Base-by-base conservation (phyloP, 352 stramenopile species). In the Phytophthora quininea region DNA sequence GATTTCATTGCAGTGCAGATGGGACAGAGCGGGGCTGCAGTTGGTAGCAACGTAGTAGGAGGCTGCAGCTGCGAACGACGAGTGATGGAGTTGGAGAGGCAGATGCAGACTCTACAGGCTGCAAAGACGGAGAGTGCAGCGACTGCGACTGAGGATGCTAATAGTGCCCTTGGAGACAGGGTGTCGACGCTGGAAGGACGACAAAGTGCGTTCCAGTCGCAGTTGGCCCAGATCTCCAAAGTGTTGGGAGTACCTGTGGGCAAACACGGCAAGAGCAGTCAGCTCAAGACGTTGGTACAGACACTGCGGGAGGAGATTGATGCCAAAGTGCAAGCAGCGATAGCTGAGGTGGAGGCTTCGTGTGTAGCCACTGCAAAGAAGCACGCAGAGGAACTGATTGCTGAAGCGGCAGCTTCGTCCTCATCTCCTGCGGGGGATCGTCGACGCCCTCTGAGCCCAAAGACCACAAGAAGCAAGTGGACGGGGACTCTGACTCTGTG, bases 281-380 rank as follows among this genome's bases (percentile, higher is more conserved):
- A 80, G 12, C 72, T 89, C 19, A 92, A 92, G 73, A 85, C 77
- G 42, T 67, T 94, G 38, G 75, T 91, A 61, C 84, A 94, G 72
- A 86, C 85, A 10, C 64, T 94, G 15, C 77, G 76, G 4, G 86
- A 94, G 11, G 84, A 91, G 54, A 88, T 91, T 43, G 74, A 82
- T 11, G 29, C 27, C 1, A 77, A 77, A 46, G 57, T 74, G 33
- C 58, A 64, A 30, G 64, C 73, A 32, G 64, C 64, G 0, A 64
- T 45, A 7, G 58, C 42, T 1, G 46, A 69, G 29, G 46, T 60
- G 35, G 37, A 33, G 12, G 55, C 29, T 51, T 19, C 62, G 1
- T 67, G 63, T 38, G 32, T 65, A 43, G 61, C 60, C 8, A 74
- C 45, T 40, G 58, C 61, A 6, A 51, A 31, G 11, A 66, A 66